phyloP scores from a whole-genome alignment of 495 filamentous ascomycete genomes.

The Xeromyces bisporus region DNA sequence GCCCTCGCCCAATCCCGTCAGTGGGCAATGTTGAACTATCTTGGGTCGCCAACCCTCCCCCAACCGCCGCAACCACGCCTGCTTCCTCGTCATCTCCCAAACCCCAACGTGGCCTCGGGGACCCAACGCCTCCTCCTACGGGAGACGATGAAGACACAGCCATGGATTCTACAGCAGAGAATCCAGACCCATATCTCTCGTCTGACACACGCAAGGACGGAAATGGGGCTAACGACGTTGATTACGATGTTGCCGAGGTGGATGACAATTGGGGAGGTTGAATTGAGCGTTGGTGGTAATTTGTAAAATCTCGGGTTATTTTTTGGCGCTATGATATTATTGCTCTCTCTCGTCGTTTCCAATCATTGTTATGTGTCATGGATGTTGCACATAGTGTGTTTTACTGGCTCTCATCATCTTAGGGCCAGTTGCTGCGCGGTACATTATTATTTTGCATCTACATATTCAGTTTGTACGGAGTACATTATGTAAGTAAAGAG shows the following conservation, averaged over 20 bases:
- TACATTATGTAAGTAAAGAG: no score
- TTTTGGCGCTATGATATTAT: no score
- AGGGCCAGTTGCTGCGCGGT: no score
- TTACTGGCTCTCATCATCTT: no score
- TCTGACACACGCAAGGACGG: conserved; percentile 7
- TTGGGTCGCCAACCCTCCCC: conserved; percentile 45
- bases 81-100: conserved; percentile 9
- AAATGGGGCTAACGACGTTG: conserved; percentile 18
- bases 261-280: conserved; percentile 28
- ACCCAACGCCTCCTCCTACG: no score
- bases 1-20: conserved; percentile 47
- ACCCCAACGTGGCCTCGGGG: conserved; percentile 4
- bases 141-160: conserved; percentile 18
- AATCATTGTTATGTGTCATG: no score
- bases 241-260: conserved; percentile 36
- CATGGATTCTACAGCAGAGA: conserved; percentile 18
- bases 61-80: conserved; percentile 6
- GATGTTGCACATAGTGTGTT: no score
- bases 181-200: no score
- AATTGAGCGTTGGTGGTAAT: neutral
- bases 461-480: no score
- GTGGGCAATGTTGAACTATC: conserved; percentile 60
- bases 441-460: no score
- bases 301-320: neutral
- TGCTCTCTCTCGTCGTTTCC: no score